Evolutionary conservation across 352 stramenopile genomes (phyloP), one percentile per base, ranked within the genome.

Genomic region (Pythium sp.): DNA sequence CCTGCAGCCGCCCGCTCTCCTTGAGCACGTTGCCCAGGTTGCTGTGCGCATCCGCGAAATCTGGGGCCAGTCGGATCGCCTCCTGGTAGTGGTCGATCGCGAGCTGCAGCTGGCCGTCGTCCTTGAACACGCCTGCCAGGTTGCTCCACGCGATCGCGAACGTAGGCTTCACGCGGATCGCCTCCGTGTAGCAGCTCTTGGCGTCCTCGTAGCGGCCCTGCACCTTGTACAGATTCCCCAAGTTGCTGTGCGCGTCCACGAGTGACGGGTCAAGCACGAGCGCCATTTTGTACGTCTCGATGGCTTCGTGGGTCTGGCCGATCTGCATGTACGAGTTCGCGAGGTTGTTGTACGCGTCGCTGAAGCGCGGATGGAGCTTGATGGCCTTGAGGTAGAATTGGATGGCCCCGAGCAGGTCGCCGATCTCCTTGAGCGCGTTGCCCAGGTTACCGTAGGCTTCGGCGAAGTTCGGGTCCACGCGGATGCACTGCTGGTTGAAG

Each of bases 401-500:
- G 14, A 98, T 80, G 2, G 95, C 93, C 34, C 89, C 90, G 22
- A 86, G 43, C 15, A 97, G 55, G 70, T 98, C 90, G 15, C 95
- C 95, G 14, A 98, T 80, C 76, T 98, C 94, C 64, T 97, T 97
- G n/a, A 98, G 82, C 43, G 93, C 92, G 70, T 98, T 98, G 61
- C 93, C 95, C 30, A 98, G 77, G 66, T 98, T 98, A 47, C 84
- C 88, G 60, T 98, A 98, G 2, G 94, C 95, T 63, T 98, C 94
- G 24, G 92, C 92, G 69, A 97, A 97, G 68, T 90, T 80, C 3
- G 93, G 92, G 41, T 97, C 92, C 64, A 98, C 83, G 51, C 90
- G 84, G 61, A 98, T 97, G 68, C 87, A 95, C 67, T 98, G 92
- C 73, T 98, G 91, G 72, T 98, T 98, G 85, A 97, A 98, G 71